These are phyloP conservation scores for Capronia epimyces DNA, from an alignment of 2,329 filamentous ascomycete species.

Conservation along the genomic window DNA sequence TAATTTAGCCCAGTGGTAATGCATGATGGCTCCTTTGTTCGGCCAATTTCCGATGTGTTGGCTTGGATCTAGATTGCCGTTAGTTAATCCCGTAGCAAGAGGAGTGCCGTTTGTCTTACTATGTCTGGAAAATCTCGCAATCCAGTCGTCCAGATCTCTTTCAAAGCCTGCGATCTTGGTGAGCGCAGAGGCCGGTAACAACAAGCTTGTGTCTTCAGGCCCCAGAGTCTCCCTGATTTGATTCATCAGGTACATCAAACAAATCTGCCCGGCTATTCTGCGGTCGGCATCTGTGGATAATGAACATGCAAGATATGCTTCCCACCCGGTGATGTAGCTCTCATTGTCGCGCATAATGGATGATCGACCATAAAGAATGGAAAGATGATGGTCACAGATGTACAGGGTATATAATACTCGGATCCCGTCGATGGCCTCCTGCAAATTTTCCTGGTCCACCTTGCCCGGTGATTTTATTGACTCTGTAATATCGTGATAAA, in stretches of 20 bases:
- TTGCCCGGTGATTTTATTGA: slow-evolving; percentile 25
- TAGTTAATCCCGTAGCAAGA: slow-evolving; percentile 3
- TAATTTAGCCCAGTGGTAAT: slow-evolving; percentile 49
- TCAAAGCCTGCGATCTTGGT: slow-evolving; percentile 40
- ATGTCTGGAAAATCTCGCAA: slow-evolving; percentile 28
- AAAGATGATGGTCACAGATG: slow-evolving; percentile 43
- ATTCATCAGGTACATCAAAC: slow-evolving; percentile 42
- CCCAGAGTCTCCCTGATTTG: slow-evolving; percentile 43
- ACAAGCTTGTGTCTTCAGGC: slow-evolving; percentile 35
- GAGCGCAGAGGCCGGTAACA: slow-evolving; percentile 37
- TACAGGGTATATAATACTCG: slow-evolving; percentile 41
- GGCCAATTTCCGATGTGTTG: slow-evolving; percentile 47
- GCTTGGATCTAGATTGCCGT: slow-evolving; percentile 37
- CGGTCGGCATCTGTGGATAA: slow-evolving; percentile 35
- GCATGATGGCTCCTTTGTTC: slow-evolving; percentile 46
- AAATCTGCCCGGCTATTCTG: slow-evolving; percentile 39
- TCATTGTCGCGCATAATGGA: slow-evolving; percentile 41
- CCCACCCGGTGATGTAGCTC: slow-evolving; percentile 34
- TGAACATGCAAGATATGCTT: slow-evolving; percentile 33
- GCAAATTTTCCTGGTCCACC: slow-evolving; percentile 25
- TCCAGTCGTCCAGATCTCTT: slow-evolving; percentile 38
- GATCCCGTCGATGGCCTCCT: slow-evolving; percentile 32
- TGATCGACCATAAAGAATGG: slow-evolving; percentile 42
- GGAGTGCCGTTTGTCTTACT: slow-evolving; percentile 14
- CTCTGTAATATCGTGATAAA: slow-evolving; percentile 35